A percentile compares a stretch with the other conserved stretches of the same genome.
Evolutionary conservation across 208 protist genomes (phyloP).

Genomic region (Leishmania major): DNA sequence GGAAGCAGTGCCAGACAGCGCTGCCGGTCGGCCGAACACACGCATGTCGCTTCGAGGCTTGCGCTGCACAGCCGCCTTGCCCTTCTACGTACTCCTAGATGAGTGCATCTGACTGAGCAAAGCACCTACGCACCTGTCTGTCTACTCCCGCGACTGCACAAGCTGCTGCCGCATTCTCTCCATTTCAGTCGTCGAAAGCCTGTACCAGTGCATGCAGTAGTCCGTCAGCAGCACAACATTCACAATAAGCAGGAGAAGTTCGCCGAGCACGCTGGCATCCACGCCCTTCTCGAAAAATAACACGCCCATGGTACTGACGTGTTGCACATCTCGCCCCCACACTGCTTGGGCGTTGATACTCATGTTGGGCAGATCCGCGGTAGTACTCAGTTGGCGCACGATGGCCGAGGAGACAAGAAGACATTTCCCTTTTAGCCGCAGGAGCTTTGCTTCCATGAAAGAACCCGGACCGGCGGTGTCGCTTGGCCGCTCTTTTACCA

Average conservation of each 20-base stretch:
- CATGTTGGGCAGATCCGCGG: slow-evolving; percentile 42
- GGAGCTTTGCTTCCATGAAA: slow-evolving; percentile 12
- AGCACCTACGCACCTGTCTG: slow-evolving; percentile 32
- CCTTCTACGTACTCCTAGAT: slow-evolving; percentile 29
- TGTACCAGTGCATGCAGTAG: slow-evolving; percentile 34
- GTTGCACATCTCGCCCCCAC: slow-evolving; percentile 34
- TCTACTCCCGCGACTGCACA: slow-evolving; percentile 33
- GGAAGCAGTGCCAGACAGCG: not conserved
- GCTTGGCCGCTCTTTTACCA: slow-evolving; percentile 1
- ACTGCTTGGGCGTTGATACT: slow-evolving; percentile 45
- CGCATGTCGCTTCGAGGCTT: slow-evolving; percentile 1
- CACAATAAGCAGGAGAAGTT: slow-evolving; percentile 44
- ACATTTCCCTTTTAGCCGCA: slow-evolving; percentile 45
- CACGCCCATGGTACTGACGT: slow-evolving; percentile 9
- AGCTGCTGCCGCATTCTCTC: slow-evolving; percentile 33
- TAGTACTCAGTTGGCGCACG: slow-evolving; percentile 35
- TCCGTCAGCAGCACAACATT: slow-evolving; percentile 59
- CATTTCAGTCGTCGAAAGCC: slow-evolving; percentile 34
- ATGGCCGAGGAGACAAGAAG: slow-evolving; percentile 45
- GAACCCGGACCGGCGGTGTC: slow-evolving; percentile 1
- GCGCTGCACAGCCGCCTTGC: slow-evolving; percentile 42
- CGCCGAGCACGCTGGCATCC: slow-evolving; percentile 16
- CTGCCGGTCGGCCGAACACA: not conserved
- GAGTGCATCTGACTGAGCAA: slow-evolving; percentile 12
- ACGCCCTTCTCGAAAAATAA: slow-evolving; percentile 20